Percentiles rank a stretch among this genome's conserved stretches.
These are phyloP conservation scores for Brasilioporus rufonigricans DNA, from an alignment of 768 basidiomycete species.

Conservation along the genomic window DNA sequence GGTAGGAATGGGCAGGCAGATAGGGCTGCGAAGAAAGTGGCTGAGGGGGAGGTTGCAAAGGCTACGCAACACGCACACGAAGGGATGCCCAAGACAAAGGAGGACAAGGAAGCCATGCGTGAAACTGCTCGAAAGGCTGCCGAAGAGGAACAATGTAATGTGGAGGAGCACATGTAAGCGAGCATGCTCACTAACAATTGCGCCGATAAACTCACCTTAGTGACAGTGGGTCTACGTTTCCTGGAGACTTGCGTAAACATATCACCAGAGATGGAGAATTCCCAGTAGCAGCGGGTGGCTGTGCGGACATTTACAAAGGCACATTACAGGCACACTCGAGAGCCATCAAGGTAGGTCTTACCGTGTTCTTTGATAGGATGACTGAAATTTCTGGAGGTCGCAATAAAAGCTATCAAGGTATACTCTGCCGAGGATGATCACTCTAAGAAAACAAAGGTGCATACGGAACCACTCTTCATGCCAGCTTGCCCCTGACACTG, in stretches of 20 bases:
- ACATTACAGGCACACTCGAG: neutral
- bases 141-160: neutral
- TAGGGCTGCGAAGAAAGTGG: too few species aligned
- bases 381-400: neutral
- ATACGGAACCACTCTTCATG: neutral
- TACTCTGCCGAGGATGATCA: neutral
- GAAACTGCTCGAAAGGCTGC: too few species aligned
- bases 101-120: too few species aligned
- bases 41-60: too few species aligned
- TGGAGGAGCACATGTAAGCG: neutral
- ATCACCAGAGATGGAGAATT: neutral
- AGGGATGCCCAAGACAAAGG: neutral
- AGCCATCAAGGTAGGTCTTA: neutral
- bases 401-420: conserved; percentile 5
- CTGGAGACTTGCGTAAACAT: neutral
- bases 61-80: too few species aligned
- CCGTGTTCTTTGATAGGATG: neutral
- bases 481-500: neutral
- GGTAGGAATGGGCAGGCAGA: too few species aligned
- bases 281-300: neutral
- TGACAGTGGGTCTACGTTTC: neutral
- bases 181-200: neutral
- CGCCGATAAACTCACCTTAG: neutral
- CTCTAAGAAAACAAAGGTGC: neutral
- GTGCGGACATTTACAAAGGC: neutral